Base-by-base conservation (phyloP, 495 filamentous ascomycete species). In the Podospora pseudoanserina region DNA sequence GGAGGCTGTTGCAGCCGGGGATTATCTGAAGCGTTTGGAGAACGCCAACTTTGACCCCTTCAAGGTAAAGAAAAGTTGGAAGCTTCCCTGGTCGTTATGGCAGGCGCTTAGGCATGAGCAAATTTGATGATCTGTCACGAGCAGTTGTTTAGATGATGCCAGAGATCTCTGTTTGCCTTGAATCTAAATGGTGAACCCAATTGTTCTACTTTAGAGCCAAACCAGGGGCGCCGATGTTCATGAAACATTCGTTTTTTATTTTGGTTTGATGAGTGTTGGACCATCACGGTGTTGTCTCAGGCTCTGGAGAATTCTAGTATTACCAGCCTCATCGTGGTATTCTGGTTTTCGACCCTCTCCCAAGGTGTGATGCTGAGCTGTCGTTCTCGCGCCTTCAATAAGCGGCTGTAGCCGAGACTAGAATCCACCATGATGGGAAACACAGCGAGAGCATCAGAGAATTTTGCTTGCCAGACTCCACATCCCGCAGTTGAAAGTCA, bases 51-150 rank as follows among this genome's bases (percentile, higher is more conserved):
- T 99, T 72, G 90, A 99, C 80, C 69, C 86, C 77, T 72, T 88
- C 86, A 74, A 75, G 89, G 76, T 88, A 85, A 75, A 81, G 80
- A 86, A 86, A 55, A 91, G 92, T 68, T 99, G 95, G 95, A 91
- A 84, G 73, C 81, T 98, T 57, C 94, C 95, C 5, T 97, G 90
- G 90, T 89, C 86, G 67, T 83, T 93, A 26, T 99, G 92, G 79
- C 86, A 86, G 78, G 91, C 90, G 0, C 87, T 85, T 63, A 84
- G 78, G 64, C 84, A 83, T 9, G 84, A 85, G 74, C 84, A 80
- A 69, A 84, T 94, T 28, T 90, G 59, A 49, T 49, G 39, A 16
- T 16, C 11, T 11, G 39, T 16, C 39, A 16, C 15, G 3, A 16
- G 13, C 15, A 16, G 15, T 49, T 49, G 7, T 3, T 18, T 49